Base-by-base conservation (phyloP, 371 early-diverging fungal species). In the Conidiobolus incongruus region DNA sequence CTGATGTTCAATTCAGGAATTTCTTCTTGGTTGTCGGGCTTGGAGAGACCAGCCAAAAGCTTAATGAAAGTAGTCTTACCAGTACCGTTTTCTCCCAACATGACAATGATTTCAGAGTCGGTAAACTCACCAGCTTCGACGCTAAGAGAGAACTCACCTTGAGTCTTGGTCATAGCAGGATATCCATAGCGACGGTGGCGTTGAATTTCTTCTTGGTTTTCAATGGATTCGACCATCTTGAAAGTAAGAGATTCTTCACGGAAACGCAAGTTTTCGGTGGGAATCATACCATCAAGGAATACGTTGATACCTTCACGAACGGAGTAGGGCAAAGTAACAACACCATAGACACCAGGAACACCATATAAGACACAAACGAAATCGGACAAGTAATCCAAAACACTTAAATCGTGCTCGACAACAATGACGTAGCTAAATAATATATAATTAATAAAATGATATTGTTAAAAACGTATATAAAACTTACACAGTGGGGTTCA, bases 221-320 rank as follows among this genome's bases (percentile, higher is more conserved):
- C 84, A 5, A 85, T 80, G 36, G 74, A 78, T 57, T 97, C 97
- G 21, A 81, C 81, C 30, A 98, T 68, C 48, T 78, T 77, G 79
- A 99, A 99, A 30, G 86, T 82, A 53, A 99, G 72, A 28, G 83
- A 80, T 59, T 94, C 93, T 44, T 88, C 74, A 71, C 99, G 89
- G 87, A 99, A 98, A 57, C 97, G 85, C 79, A 99, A 75, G 74
- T 99, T 99, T 60, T 99, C 99, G 13, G 98, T 97, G 48, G 98
- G 98, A 34, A 99, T 79, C 62, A 73, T 80, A 54, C 99, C 99
- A 50, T 94, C 97, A 58, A 98, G 68, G 79, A 99, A 99, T 47
- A 98, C 86, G 64, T 99, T 99, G 72, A 99, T 98, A 55, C 96
- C 98, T 68, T 95, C 91, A 62, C 98, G 87, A 31, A 99, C 98